Evolutionary conservation across 257 asterid genomes (phyloP).

Genomic region (Leonotis leonurus): DNA sequence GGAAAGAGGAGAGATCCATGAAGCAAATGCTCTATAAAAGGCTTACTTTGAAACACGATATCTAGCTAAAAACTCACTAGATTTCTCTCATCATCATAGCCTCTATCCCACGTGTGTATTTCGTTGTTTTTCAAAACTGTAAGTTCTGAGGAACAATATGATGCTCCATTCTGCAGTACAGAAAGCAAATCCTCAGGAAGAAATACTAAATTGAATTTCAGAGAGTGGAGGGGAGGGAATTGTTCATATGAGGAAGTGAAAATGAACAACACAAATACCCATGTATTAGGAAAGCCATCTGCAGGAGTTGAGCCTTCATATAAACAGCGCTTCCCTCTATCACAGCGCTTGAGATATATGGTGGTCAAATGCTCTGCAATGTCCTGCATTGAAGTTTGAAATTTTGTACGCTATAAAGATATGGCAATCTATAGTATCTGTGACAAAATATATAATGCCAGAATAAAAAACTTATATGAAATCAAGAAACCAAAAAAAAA

Average conservation of each 20-base stretch:
- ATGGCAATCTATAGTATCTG: background rate
- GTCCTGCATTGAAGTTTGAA: slow-evolving; percentile 46
- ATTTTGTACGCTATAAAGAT: background rate
- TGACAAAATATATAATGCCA: background rate
- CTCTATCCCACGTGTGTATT: slow-evolving; percentile 89
- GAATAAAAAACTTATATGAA: background rate
- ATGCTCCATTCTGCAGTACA: slow-evolving; percentile 47
- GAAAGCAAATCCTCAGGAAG: background rate
- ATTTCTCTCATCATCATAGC: slow-evolving; percentile 76
- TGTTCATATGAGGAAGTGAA: background rate
- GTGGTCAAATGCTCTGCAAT: slow-evolving; percentile 96
- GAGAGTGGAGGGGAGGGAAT: background rate
- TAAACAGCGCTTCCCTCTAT: slow-evolving; percentile 84
- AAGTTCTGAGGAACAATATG: slow-evolving; percentile 51
- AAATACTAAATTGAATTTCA: background rate
- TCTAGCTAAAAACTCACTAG: slow-evolving; percentile 48
- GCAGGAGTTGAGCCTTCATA: slow-evolving; percentile 91
- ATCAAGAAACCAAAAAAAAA: background rate
- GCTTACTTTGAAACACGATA: background rate
- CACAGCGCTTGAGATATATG: slow-evolving; percentile 73
- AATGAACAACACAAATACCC: slow-evolving; percentile 30
- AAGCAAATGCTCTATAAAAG: background rate
- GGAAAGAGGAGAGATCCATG: background rate
- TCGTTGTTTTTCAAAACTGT: slow-evolving; percentile 75
- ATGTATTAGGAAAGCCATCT: slow-evolving; percentile 73